A percentile compares a stretch with the other conserved stretches of the same genome.
These are phyloP conservation scores for Ogataea minuta DNA, from an alignment of 805 yeast genomes.

Conservation along the genomic window DNA sequence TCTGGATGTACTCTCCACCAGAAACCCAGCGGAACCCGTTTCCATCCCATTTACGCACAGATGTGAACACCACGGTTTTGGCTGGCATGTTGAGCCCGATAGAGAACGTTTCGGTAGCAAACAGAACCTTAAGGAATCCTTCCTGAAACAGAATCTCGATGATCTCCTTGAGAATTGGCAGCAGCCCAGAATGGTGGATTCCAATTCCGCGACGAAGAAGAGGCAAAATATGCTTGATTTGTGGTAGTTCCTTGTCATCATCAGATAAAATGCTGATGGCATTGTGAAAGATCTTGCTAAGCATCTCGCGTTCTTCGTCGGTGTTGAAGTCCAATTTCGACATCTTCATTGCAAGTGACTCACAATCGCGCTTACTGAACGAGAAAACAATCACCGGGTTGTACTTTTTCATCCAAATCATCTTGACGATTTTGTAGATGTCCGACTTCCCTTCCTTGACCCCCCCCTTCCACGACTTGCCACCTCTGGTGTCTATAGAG, in stretches of 20 bases:
- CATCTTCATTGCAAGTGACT: slow-evolving; percentile 90
- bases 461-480: slow-evolving; percentile 86
- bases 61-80: slow-evolving; percentile 95
- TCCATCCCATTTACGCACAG: slow-evolving; percentile 98
- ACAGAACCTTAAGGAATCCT: slow-evolving; percentile 88
- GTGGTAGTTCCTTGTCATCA: slow-evolving; percentile 88
- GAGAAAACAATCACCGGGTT: slow-evolving; percentile 98
- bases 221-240: slow-evolving; percentile 88
- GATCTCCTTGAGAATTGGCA: slow-evolving; percentile 89
- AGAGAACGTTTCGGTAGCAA: slow-evolving; percentile 98
- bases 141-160: slow-evolving; percentile 97
- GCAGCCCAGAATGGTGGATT: slow-evolving; percentile 94
- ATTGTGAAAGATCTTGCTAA: slow-evolving; percentile 84
- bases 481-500: slow-evolving; percentile 51
- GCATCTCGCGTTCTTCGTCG: slow-evolving; percentile 89
- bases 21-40: slow-evolving; percentile 97
- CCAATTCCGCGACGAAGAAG: slow-evolving; percentile 93
- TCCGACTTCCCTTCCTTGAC: slow-evolving; percentile 65
- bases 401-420: slow-evolving; percentile 95
- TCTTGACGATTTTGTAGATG: slow-evolving; percentile 92
- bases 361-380: slow-evolving; percentile 97
- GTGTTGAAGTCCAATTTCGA: slow-evolving; percentile 91
- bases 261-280: slow-evolving; percentile 89
- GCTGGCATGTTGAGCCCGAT: slow-evolving; percentile 99
- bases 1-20: slow-evolving; percentile 99